Conservation (phyloP, 352 stramenopile genomes). For the Peronospora belbahrii region DNA sequence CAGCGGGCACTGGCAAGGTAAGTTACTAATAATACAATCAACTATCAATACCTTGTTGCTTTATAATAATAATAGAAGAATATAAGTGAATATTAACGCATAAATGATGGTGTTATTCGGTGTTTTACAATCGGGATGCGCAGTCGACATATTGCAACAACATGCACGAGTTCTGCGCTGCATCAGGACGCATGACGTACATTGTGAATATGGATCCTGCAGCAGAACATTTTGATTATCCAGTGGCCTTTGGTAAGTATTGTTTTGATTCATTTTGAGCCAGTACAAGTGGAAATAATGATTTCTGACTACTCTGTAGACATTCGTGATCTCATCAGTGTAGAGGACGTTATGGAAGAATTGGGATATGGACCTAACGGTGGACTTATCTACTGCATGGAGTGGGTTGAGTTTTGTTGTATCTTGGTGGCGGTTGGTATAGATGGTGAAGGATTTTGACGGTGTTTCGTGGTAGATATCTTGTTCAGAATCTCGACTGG, state of each 20-base stretch:
- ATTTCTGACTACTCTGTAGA: constrained; percentile 34
- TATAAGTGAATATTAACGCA: constrained; percentile 6
- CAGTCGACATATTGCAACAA: constrained; percentile 91
- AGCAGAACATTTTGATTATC: constrained; percentile 87
- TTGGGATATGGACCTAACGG: constrained; percentile 97
- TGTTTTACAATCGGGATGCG: constrained; percentile 3
- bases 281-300: constrained; percentile 8
- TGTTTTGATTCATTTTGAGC: constrained; percentile 5
- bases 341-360: constrained; percentile 97
- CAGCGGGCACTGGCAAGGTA: constrained; percentile 88
- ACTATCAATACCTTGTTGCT: neutral
- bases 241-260: constrained; percentile 74
- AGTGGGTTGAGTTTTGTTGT: constrained; percentile 72
- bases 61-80: constrained; percentile 9
- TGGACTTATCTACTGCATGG: constrained; percentile 98
- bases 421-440: neutral
- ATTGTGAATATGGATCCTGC: constrained; percentile 97
- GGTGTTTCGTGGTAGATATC: constrained; percentile 39
- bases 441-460: constrained; percentile 2
- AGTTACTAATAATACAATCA: constrained; percentile 18
- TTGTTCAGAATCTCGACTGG: constrained; percentile 93
- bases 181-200: constrained; percentile 82
- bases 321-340: constrained; percentile 92
- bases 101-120: constrained; percentile 4
- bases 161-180: constrained; percentile 89